phyloP scores from a whole-genome alignment of 2,329 filamentous ascomycete species.

The Trichophyton mentagrophytes region DNA sequence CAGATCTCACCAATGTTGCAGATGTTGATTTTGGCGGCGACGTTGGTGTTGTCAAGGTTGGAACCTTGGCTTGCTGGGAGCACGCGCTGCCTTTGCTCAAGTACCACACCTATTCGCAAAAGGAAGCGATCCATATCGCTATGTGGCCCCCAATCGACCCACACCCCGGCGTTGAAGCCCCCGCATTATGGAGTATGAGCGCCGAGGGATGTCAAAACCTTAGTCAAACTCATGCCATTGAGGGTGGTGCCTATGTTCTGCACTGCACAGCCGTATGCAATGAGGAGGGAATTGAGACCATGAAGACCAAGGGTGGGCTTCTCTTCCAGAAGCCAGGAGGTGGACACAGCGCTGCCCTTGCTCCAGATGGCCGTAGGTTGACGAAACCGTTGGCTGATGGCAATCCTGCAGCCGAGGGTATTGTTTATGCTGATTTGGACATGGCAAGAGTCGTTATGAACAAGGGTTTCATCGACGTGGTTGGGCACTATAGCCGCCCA shows the following conservation, averaged over 20 bases:
- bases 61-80: conserved; percentile 40
- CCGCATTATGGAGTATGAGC: conserved; percentile 23
- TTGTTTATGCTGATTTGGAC: conserved; percentile 40
- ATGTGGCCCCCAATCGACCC: conserved; percentile 34
- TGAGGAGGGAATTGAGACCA: conserved; percentile 31
- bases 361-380: conserved; percentile 39
- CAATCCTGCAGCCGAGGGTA: conserved; percentile 30
- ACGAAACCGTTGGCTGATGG: conserved; percentile 22
- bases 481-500: conserved; percentile 40
- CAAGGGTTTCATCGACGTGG: conserved; percentile 35
- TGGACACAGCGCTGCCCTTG: conserved; percentile 38
- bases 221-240: conserved; percentile 45
- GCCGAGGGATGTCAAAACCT: conserved; percentile 26
- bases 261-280: conserved; percentile 40
- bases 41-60: conserved; percentile 21
- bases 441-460: conserved; percentile 30
- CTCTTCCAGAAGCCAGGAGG: conserved; percentile 31
- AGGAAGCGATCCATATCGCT: conserved; percentile 37
- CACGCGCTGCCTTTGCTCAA: conserved; percentile 41
- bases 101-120: conserved; percentile 34
- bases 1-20: conserved; percentile 29
- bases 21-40: conserved; percentile 26
- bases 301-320: conserved; percentile 31
- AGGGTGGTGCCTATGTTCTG: conserved; percentile 44
- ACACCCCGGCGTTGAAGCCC: conserved; percentile 12